These are phyloP conservation scores for Coprinopsis cinerea DNA, from an alignment of 768 basidiomycete species.

Conservation along the genomic window DNA sequence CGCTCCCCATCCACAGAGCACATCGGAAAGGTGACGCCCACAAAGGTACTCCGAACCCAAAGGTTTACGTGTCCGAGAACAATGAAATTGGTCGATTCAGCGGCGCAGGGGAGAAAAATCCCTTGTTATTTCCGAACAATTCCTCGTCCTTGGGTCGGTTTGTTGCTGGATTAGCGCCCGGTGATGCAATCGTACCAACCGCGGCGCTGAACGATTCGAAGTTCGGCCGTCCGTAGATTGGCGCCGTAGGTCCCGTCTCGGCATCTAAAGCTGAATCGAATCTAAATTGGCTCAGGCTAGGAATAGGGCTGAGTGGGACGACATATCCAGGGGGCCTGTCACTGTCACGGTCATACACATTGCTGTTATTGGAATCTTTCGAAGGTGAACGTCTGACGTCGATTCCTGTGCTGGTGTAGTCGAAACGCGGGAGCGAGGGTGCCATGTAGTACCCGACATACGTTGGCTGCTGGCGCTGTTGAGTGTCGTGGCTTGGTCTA, in stretches of 20 bases:
- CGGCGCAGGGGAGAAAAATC: background rate
- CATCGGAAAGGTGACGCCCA: no score
- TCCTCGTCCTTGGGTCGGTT: background rate
- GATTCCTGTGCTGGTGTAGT: background rate
- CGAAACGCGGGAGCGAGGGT: background rate
- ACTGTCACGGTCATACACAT: background rate
- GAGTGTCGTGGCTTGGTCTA: background rate
- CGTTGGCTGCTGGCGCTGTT: background rate
- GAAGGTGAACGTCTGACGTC: background rate
- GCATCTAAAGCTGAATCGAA: no score
- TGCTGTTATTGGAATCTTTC: background rate
- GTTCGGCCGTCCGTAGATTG: background rate
- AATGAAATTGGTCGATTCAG: background rate
- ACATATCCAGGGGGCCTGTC: background rate
- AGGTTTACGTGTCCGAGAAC: slow-evolving; percentile 1
- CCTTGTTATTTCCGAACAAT: background rate
- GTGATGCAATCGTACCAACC: background rate
- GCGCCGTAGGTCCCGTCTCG: background rate
- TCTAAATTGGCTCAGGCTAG: background rate
- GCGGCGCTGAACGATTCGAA: background rate
- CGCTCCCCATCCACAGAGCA: no score
- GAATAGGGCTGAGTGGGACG: slow-evolving; percentile 1
- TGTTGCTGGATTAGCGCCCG: background rate
- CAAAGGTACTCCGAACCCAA: no score
- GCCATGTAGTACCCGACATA: slow-evolving; percentile 4